Evolutionary conservation across 2,329 filamentous ascomycete species (phyloP).

Genomic region (Cercospora janseana): DNA sequence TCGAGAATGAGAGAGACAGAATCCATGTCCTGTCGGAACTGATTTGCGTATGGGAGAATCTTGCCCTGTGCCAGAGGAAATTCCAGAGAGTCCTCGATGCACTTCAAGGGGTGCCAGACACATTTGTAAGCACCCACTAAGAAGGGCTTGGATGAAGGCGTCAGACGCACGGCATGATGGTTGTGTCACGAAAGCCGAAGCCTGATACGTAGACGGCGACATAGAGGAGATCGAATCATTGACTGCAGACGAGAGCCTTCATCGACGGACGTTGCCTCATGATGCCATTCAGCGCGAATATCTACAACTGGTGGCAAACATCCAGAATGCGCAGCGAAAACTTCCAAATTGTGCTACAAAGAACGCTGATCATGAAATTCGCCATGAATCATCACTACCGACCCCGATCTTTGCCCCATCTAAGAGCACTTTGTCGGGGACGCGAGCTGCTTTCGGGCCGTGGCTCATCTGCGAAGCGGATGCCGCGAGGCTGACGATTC

Average conservation of each 20-base stretch:
- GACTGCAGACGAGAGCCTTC: too few species aligned
- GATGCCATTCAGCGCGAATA: neutral
- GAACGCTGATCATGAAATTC: too few species aligned
- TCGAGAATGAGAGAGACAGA: neutral
- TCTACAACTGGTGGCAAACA: too few species aligned
- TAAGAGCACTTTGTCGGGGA: constrained; percentile 31
- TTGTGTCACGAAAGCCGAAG: too few species aligned
- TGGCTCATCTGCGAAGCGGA: constrained; percentile 33
- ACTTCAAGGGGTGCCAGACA: neutral
- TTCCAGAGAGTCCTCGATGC: neutral
- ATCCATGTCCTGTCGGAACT: neutral
- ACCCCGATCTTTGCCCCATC: constrained; percentile 35
- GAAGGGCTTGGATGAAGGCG: neutral
- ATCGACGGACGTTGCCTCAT: too few species aligned
- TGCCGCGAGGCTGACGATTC: constrained; percentile 21
- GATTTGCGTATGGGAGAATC: constrained; percentile 4
- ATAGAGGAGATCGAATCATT: too few species aligned
- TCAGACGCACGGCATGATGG: too few species aligned
- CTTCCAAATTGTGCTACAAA: too few species aligned
- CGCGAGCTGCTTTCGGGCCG: neutral
- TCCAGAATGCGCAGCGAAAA: too few species aligned
- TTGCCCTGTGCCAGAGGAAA: constrained; percentile 4
- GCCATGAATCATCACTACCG: neutral
- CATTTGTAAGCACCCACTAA: too few species aligned
- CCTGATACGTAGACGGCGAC: too few species aligned